These are phyloP conservation scores for Phytophthora hibernalis DNA, from an alignment of 352 stramenopile species.

Conservation along the genomic window DNA sequence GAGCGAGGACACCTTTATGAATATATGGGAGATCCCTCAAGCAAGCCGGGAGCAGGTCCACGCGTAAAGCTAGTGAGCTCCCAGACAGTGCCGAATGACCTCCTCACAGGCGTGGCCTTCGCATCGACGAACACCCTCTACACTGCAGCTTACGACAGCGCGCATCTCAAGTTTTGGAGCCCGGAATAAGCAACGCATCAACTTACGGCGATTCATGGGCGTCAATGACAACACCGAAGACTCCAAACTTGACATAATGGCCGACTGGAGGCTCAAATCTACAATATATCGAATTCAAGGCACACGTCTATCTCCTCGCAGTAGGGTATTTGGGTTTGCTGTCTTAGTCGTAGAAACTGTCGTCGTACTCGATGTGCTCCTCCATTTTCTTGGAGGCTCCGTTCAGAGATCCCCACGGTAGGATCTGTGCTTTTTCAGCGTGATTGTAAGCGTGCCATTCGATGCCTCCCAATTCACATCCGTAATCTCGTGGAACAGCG, in stretches of 20 bases:
- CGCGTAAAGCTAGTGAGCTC: slow-evolving; percentile 66
- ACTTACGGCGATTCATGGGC: not conserved
- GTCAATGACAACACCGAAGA: not conserved
- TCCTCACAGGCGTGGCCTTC: slow-evolving; percentile 70
- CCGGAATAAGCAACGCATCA: slow-evolving; percentile 43
- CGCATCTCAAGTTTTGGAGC: slow-evolving; percentile 76
- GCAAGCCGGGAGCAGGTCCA: slow-evolving; percentile 26
- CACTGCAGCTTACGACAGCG: slow-evolving; percentile 71
- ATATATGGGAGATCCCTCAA: slow-evolving; percentile 69
- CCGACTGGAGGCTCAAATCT: slow-evolving; percentile 21
- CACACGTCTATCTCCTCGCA: slow-evolving; percentile 6
- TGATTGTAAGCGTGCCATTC: slow-evolving; percentile 74
- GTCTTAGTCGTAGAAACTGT: slow-evolving; percentile 79
- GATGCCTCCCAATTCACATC: slow-evolving; percentile 65
- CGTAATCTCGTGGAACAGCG: slow-evolving; percentile 72
- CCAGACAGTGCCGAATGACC: slow-evolving; percentile 65
- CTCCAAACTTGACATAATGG: slow-evolving; percentile 16
- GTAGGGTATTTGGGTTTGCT: not conserved
- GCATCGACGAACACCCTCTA: slow-evolving; percentile 53
- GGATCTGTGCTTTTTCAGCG: slow-evolving; percentile 63
- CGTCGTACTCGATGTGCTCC: slow-evolving; percentile 88
- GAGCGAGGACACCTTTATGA: slow-evolving; percentile 81
- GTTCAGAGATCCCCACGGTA: slow-evolving; percentile 85
- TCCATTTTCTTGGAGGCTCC: slow-evolving; percentile 83
- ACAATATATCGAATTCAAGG: slow-evolving; percentile 35